Percentiles rank a stretch among this genome's conserved stretches.
These are phyloP conservation scores for Physcomitrium patens DNA, from an alignment of 225 moss, liverwort and hornwort species.

Conservation along the genomic window DNA sequence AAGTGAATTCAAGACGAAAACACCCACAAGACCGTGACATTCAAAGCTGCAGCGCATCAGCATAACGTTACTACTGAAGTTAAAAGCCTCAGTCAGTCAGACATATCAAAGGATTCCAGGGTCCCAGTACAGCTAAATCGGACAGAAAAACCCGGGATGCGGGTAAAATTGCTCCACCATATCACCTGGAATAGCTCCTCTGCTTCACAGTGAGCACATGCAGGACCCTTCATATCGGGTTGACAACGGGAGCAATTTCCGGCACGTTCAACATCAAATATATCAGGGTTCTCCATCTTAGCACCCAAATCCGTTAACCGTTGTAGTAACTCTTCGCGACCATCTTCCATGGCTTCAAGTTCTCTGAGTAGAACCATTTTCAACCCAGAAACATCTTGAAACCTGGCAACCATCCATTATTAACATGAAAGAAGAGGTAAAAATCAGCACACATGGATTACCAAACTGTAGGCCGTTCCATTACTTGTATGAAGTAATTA, in stretches of 20 bases:
- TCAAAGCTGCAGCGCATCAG: conserved; percentile 6
- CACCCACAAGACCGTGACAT: conserved; percentile 8
- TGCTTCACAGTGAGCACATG: conserved; percentile 89
- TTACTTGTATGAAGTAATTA: not conserved
- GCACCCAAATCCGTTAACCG: conserved; percentile 62
- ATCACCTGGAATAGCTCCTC: conserved; percentile 92
- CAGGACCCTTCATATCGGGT: conserved; percentile 70
- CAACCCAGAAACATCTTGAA: conserved; percentile 76
- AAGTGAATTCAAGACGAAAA: conserved; percentile 1
- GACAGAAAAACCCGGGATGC: conserved; percentile 16
- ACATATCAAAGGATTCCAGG: conserved; percentile 16
- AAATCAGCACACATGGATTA: conserved; percentile 10
- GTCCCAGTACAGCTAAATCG: conserved; percentile 11
- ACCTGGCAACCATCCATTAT: conserved; percentile 55
- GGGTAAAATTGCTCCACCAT: conserved; percentile 6
- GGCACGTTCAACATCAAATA: conserved; percentile 73
- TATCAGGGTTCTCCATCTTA: conserved; percentile 71
- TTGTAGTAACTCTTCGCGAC: conserved; percentile 61
- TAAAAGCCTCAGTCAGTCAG: not conserved
- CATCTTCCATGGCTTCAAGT: conserved; percentile 70
- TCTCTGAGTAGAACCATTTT: conserved; percentile 77
- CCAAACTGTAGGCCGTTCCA: conserved; percentile 19
- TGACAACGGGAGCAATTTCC: conserved; percentile 87
- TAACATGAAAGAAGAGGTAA: not conserved
- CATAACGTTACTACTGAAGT: not conserved